Base-by-base conservation (phyloP, 1,139 yeast species). In the Blastobotrys petasosporus region DNA sequence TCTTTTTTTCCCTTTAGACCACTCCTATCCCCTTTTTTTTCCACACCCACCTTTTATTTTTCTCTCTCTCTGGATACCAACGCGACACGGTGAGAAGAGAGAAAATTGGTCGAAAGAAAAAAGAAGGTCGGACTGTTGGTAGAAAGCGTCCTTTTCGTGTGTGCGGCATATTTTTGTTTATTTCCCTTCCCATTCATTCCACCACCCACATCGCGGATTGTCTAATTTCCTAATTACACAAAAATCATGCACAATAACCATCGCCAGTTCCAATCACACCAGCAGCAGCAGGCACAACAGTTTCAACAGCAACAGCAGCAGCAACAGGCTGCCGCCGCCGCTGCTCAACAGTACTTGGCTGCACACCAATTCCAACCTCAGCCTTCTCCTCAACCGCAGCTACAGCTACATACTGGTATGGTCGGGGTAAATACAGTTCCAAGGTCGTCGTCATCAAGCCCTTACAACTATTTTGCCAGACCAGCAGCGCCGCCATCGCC, bases 311-410 rank as follows among this genome's bases (percentile, higher is more conserved):
- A 23, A 11, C 25, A 20, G 4, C 36, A 33, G 11, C 36, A 33
- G n/a, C 36, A 33, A 12, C 36, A n/a, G n/a, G 36, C 36, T 4
- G 15, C 33, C 4, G 12, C 31, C 10, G 25, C 44, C 63, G 62
- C 1, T 86, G 82, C 60, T 73, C 69, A n/a, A 66, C 69, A 29
- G 63, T 25, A 55, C 79, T 74, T 34, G 64, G 64, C 10, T 67
- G 67, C 45, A 78, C 75, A 8, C 94, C 94, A 42, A 85, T 73
- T 1, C 97, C 36, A 34, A 15, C 20, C 23, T 11, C 31, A 41
- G 12, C 36, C 46, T n/a, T 29, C 33, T 3, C 30, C 39, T 40
- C 43, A 40, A 40, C 23, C 38, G 37, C 41, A 15, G 23, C 32
- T 10, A 20, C 42, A 10, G 42, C 30, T 29, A 23, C 40, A 4